A percentile compares a stretch with the other conserved stretches of the same genome.
These are phyloP conservation scores for Candida coleopterorum DNA, from an alignment of 805 yeast genomes.

Conservation along the genomic window DNA sequence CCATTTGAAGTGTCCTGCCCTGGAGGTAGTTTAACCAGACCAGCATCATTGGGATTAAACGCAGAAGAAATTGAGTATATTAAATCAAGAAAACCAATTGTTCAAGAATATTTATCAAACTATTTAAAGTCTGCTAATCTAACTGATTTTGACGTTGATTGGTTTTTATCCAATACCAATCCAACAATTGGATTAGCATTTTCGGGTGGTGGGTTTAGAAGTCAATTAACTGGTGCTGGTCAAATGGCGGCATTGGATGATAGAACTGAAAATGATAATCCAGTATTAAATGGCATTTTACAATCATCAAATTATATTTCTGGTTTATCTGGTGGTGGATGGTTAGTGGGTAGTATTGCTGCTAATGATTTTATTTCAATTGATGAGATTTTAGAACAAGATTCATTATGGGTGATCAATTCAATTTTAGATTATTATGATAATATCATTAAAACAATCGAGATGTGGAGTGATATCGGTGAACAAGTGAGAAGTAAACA, in stretches of 20 bases:
- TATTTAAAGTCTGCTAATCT: conserved; percentile 21
- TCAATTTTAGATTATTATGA: conserved; percentile 65
- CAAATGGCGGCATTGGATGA: conserved; percentile 74
- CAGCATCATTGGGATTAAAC: conserved; percentile 20
- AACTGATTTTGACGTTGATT: conserved; percentile 17
- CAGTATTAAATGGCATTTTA: conserved; percentile 45
- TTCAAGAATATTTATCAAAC: conserved; percentile 18
- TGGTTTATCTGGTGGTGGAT: conserved; percentile 71
- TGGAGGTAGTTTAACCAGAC: conserved; percentile 18
- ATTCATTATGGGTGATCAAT: conserved; percentile 31
- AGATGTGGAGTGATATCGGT: conserved; percentile 20
- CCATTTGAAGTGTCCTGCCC: conserved; percentile 29
- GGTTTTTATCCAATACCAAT: conserved; percentile 15
- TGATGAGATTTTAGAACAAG: conserved; percentile 24
- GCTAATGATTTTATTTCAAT: conserved; percentile 56
- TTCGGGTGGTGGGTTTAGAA: conserved; percentile 39
- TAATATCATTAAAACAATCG: conserved; percentile 60
- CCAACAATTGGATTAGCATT: conserved; percentile 30
- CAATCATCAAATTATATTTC: conserved; percentile 67
- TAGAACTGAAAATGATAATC: conserved; percentile 65
- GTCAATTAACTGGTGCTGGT: conserved; percentile 75
- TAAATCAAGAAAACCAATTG: conserved; percentile 17
- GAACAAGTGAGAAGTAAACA: conserved; percentile 23
- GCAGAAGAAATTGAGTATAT: conserved; percentile 22
- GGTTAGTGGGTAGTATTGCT: conserved; percentile 61